Conservation (phyloP, 805 yeast species). For the Candida xiaguanensis region DNA sequence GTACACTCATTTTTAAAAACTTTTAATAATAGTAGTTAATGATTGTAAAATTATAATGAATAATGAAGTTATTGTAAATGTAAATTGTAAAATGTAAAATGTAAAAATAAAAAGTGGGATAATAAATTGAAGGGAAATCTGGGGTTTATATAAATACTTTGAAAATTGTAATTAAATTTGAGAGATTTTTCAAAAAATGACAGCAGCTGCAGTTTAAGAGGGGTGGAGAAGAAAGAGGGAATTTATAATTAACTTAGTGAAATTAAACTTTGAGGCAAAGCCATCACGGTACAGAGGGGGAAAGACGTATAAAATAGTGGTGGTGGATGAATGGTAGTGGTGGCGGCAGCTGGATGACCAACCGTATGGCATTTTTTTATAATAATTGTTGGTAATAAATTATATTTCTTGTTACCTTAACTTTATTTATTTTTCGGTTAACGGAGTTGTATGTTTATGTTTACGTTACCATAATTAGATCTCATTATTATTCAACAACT, state of each 20-base stretch:
- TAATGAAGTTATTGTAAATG: not conserved
- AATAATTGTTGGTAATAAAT: too few species aligned
- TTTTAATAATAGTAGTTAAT: not conserved
- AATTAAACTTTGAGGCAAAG: too few species aligned
- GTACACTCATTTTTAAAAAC: slow-evolving; percentile 11
- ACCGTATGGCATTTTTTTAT: not conserved
- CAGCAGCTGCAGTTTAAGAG: not conserved
- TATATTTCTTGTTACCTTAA: too few species aligned
- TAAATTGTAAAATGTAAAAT: not conserved
- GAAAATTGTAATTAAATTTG: not conserved
- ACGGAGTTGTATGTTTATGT: not conserved
- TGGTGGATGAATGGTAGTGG: slow-evolving; percentile 5
- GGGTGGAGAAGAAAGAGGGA: not conserved
- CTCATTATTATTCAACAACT: too few species aligned
- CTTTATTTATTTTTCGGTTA: not conserved
- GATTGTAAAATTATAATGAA: not conserved
- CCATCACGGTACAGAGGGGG: too few species aligned
- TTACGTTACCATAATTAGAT: not conserved
- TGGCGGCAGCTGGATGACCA: not conserved
- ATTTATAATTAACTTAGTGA: not conserved
- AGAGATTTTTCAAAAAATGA: not conserved
- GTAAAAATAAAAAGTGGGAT: not conserved
- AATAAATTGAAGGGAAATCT: slow-evolving; percentile 4
- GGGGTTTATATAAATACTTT: slow-evolving; percentile 5
- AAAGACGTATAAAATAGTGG: too few species aligned